Evolutionary conservation across 2,329 filamentous ascomycete genomes (phyloP).

Genomic region (Hysterium pulicare): DNA sequence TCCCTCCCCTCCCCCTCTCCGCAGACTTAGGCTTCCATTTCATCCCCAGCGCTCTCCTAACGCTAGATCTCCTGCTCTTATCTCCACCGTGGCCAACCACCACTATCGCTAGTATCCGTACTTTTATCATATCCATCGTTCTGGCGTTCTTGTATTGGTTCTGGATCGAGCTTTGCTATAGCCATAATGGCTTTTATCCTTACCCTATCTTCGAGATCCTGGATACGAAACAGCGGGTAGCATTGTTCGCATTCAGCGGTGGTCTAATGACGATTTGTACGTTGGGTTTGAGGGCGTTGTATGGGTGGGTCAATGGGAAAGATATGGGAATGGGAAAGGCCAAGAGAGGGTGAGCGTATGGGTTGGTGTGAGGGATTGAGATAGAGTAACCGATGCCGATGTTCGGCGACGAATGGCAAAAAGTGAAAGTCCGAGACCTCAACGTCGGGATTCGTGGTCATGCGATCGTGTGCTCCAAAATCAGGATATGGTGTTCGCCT

Average conservation of each 20-base stretch:
- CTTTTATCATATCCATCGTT: conserved; percentile 55
- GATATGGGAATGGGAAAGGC: conserved; percentile 15
- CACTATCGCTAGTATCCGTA: conserved; percentile 59
- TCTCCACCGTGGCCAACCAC: conserved; percentile 62
- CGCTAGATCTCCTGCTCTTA: conserved; percentile 63
- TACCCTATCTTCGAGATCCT: conserved; percentile 79
- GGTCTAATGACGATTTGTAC: conserved; percentile 70
- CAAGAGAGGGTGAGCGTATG: background rate
- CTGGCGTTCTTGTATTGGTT: conserved; percentile 70
- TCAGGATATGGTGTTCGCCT: too few relatives aligned
- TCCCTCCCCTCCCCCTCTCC: conserved; percentile 39
- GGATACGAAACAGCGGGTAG: conserved; percentile 60
- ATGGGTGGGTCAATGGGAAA: conserved; percentile 62
- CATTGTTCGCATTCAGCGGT: conserved; percentile 68
- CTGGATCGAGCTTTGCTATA: conserved; percentile 72
- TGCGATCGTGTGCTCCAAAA: too few relatives aligned
- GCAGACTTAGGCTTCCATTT: conserved; percentile 53
- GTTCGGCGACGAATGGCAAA: too few relatives aligned
- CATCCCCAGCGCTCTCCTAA: conserved; percentile 63
- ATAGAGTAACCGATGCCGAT: too few relatives aligned
- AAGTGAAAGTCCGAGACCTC: too few relatives aligned
- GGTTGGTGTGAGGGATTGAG: too few relatives aligned
- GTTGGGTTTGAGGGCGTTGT: conserved; percentile 64
- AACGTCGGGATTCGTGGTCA: too few relatives aligned
- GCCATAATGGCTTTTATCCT: conserved; percentile 70